phyloP scores from a whole-genome alignment of 2,329 filamentous ascomycete genomes.

The Dactylonectria macrodidyma region DNA sequence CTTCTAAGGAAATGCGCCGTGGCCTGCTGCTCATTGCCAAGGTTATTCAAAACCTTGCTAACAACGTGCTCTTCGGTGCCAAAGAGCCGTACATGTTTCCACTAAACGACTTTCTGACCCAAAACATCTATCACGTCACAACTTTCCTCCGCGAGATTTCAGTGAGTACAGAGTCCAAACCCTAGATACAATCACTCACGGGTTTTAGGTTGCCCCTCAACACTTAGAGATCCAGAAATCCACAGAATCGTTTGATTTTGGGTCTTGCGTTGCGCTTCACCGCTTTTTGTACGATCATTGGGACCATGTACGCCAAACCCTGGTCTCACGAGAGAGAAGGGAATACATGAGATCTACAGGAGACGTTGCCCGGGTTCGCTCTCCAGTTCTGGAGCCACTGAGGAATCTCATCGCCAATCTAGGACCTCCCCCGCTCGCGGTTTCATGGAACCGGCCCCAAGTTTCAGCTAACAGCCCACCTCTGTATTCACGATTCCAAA shows the following conservation, averaged over 20 bases:
- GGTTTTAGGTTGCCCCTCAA: slow-evolving; percentile 62
- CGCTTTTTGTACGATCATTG: slow-evolving; percentile 80
- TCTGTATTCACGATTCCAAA: slow-evolving; percentile 77
- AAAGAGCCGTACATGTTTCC: slow-evolving; percentile 83
- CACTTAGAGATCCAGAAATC: slow-evolving; percentile 57
- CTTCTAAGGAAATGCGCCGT: slow-evolving; percentile 78
- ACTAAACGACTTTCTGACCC: slow-evolving; percentile 77
- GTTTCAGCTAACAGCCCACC: slow-evolving; percentile 76
- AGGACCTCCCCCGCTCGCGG: slow-evolving; percentile 76
- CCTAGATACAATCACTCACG: background rate
- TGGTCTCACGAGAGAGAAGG: slow-evolving; percentile 72
- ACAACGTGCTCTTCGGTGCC: slow-evolving; percentile 79
- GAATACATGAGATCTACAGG: slow-evolving; percentile 69
- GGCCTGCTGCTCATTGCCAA: slow-evolving; percentile 79
- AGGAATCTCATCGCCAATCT: slow-evolving; percentile 76
- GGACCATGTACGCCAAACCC: slow-evolving; percentile 77
- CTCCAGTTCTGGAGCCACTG: slow-evolving; percentile 72
- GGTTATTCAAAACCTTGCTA: slow-evolving; percentile 79
- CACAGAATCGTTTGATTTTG: slow-evolving; percentile 75
- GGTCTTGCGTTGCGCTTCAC: slow-evolving; percentile 79
- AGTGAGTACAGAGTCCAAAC: slow-evolving; percentile 57
- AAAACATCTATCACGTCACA: slow-evolving; percentile 78
- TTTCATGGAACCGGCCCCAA: slow-evolving; percentile 78
- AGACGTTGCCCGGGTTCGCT: slow-evolving; percentile 66
- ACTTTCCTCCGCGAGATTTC: slow-evolving; percentile 78